phyloP scores from a whole-genome alignment of 2,329 filamentous ascomycete genomes.

The Gremmenia infestans region DNA sequence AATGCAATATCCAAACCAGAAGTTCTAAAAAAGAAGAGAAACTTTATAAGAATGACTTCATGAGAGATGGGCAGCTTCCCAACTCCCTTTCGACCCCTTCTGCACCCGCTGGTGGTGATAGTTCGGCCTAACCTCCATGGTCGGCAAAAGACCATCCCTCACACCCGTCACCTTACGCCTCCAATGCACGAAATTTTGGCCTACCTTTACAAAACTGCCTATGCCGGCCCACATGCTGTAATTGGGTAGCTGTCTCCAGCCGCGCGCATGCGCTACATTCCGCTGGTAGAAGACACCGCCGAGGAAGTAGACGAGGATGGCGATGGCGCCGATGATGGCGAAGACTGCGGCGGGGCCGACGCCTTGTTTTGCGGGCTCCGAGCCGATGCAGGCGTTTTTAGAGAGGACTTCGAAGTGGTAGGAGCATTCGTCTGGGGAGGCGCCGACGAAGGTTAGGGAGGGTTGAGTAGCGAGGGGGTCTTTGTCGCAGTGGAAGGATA shows the following conservation, averaged over 20 bases:
- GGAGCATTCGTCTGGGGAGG: conserved; percentile 80
- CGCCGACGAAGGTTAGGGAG: conserved; percentile 75
- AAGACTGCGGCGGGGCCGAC: conserved; percentile 73
- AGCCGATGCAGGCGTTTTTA: conserved; percentile 67
- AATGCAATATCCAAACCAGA: neutral
- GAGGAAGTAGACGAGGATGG: conserved; percentile 81
- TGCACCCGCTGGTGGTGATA: neutral
- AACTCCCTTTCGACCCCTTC: neutral
- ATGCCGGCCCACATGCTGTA: conserved; percentile 90
- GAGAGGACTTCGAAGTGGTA: conserved; percentile 96
- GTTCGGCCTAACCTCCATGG: conserved; percentile 27
- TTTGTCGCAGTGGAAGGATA: conserved; percentile 89
- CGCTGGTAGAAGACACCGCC: conserved; percentile 95
- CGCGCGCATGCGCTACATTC: conserved; percentile 87
- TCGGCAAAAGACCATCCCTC: conserved; percentile 30
- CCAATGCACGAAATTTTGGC: conserved; percentile 20
- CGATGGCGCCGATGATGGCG: conserved; percentile 72
- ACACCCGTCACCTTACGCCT: conserved; percentile 28
- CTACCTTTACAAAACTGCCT: conserved; percentile 76
- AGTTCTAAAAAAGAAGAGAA: conserved; percentile 3
- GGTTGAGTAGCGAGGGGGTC: conserved; percentile 67
- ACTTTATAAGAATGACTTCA: conserved; percentile 9
- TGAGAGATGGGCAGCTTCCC: conserved; percentile 25
- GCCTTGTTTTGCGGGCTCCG: conserved; percentile 66
- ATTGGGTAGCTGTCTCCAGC: conserved; percentile 94